Conservation (phyloP, 768 basidiomycete species). For the Hortiboletus flavorubellus region DNA sequence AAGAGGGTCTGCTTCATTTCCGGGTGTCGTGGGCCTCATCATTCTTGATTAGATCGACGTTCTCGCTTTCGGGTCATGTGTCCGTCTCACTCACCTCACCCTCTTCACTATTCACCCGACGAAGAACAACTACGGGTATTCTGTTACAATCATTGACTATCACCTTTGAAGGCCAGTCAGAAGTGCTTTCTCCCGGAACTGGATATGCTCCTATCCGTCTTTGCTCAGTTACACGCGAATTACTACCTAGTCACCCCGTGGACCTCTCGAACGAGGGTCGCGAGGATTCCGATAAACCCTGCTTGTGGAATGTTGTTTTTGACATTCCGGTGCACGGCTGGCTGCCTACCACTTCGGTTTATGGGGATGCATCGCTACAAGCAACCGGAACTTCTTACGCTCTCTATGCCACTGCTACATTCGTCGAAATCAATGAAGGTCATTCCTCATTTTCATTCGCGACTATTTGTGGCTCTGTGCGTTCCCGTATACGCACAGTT, state of each 20-base stretch:
- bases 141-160: conserved; percentile 68
- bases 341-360: conserved; percentile 63
- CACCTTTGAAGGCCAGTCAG: conserved; percentile 84
- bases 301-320: conserved; percentile 74
- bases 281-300: conserved; percentile 53
- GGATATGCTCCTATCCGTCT: conserved; percentile 72
- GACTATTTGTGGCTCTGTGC: conserved; percentile 55
- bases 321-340: conserved; percentile 87
- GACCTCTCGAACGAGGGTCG: conserved; percentile 64
- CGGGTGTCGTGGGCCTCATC: conserved; percentile 3
- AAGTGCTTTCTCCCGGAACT: conserved; percentile 58
- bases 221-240: conserved; percentile 61
- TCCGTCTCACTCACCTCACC: conserved; percentile 60
- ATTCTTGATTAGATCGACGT: conserved; percentile 58
- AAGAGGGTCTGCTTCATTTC: conserved; percentile 27
- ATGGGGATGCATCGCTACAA: conserved; percentile 41
- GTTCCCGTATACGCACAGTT: conserved; percentile 40
- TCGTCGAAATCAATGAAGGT: conserved; percentile 44
- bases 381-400: conserved; percentile 61
- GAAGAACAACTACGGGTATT: conserved; percentile 45
- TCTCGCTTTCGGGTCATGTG: conserved; percentile 84
- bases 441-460: conserved; percentile 45
- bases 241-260: conserved; percentile 45
- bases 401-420: conserved; percentile 65
- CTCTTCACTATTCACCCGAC: conserved; percentile 51